Percentiles rank a stretch among this genome's conserved stretches.
These are phyloP conservation scores for Dictyostelium firmibasis DNA, from an alignment of 78 protist species.

Conservation along the genomic window DNA sequence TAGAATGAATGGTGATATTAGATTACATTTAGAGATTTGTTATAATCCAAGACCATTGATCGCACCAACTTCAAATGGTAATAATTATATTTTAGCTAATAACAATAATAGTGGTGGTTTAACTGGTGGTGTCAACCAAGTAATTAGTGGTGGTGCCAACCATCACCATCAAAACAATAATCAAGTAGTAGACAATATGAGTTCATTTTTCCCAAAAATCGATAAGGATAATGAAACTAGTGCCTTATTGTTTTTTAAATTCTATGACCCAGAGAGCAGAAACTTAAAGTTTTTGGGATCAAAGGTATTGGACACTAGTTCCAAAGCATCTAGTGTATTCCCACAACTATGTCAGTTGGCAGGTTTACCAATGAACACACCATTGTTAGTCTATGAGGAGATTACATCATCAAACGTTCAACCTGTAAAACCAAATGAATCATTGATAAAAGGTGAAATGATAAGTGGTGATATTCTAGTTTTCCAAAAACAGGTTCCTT, in stretches of 20 bases:
- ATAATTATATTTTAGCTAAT: not conserved
- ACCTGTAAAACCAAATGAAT: constrained; percentile 16
- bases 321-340: not conserved
- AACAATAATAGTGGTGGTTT: not conserved
- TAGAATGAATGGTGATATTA: not conserved
- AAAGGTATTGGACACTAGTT: constrained; percentile 17
- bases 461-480: constrained; percentile 66
- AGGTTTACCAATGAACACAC: constrained; percentile 8
- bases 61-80: not conserved
- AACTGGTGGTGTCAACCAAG: not conserved
- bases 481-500: constrained; percentile 36
- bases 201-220: constrained; percentile 38
- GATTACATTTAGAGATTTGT: constrained; percentile 53
- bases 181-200: not conserved
- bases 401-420: constrained; percentile 14
- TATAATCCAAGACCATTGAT: constrained; percentile 40
- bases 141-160: not conserved
- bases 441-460: not conserved
- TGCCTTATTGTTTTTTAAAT: constrained; percentile 53
- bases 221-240: not conserved
- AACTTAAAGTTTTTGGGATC: constrained; percentile 47
- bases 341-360: constrained; percentile 34
- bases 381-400: constrained; percentile 31
- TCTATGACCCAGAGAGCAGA: constrained; percentile 19
- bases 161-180: not conserved